Conservation (phyloP, 2,329 filamentous ascomycete species). For the Chaetothyriales sp. region DNA sequence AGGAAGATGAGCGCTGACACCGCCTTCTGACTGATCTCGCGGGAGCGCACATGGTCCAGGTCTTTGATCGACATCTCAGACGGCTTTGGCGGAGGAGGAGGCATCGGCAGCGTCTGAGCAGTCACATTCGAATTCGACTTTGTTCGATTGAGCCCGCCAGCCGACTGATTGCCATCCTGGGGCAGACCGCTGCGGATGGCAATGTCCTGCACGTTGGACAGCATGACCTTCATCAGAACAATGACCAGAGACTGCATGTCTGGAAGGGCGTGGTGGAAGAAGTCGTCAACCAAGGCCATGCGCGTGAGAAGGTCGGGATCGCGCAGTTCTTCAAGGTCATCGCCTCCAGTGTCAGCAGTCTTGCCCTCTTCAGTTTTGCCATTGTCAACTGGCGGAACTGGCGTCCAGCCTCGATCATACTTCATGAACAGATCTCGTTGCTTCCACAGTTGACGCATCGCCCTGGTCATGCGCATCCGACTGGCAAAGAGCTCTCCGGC, state of each 20-base stretch:
- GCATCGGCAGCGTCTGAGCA: conserved; percentile 13
- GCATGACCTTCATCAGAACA: conserved; percentile 74
- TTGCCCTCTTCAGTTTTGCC: background rate
- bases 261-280: conserved; percentile 66
- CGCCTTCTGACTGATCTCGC: conserved; percentile 82
- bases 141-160: conserved; percentile 24
- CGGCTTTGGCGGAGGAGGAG: conserved; percentile 14
- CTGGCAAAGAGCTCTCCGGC: conserved; percentile 83
- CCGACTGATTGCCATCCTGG: conserved; percentile 33
- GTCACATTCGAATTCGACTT: conserved; percentile 14
- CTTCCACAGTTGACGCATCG: conserved; percentile 87
- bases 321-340: conserved; percentile 27
- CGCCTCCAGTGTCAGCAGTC: conserved; percentile 27
- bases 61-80: conserved; percentile 46
- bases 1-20: conserved; percentile 77
- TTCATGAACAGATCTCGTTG: conserved; percentile 83
- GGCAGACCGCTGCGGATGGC: conserved; percentile 35
- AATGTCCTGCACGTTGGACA: conserved; percentile 76
- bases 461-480: conserved; percentile 78
- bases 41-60: conserved; percentile 60
- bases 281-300: conserved; percentile 59
- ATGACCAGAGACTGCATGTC: conserved; percentile 87
- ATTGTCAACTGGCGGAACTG: conserved; percentile 20
- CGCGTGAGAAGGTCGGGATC: conserved; percentile 46
- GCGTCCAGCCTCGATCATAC: conserved; percentile 71